These are phyloP conservation scores for Neobulgaria alba DNA, from an alignment of 2,329 filamentous ascomycete species.

Conservation along the genomic window DNA sequence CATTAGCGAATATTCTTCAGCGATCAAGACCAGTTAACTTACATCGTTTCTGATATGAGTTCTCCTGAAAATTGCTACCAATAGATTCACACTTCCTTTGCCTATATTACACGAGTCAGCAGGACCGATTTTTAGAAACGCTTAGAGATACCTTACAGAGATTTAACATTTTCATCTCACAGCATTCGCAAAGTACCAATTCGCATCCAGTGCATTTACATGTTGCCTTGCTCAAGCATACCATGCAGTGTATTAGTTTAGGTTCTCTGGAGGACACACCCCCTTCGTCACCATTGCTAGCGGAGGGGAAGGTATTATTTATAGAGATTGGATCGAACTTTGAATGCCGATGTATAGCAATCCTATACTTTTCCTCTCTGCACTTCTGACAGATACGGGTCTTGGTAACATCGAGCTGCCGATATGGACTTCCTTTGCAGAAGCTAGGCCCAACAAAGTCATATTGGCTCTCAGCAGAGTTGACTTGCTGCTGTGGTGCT, in stretches of 20 bases:
- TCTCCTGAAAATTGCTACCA: not conserved
- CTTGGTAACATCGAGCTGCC: not conserved
- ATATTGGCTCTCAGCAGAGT: too few relatives aligned
- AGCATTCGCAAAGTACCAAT: not conserved
- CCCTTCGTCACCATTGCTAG: not conserved
- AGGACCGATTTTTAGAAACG: not conserved
- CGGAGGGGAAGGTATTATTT: not conserved
- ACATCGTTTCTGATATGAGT: constrained; percentile 1
- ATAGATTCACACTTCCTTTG: not conserved
- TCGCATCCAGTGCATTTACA: not conserved
- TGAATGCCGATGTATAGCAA: not conserved
- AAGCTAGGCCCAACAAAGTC: not conserved
- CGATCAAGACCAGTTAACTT: not conserved
- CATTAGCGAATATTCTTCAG: not conserved
- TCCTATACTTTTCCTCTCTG: not conserved
- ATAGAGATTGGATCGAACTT: not conserved
- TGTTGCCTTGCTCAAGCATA: not conserved
- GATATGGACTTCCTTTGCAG: not conserved
- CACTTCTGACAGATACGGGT: not conserved
- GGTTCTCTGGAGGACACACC: too few relatives aligned
- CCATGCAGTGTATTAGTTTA: not conserved
- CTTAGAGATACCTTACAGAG: not conserved
- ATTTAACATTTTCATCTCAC: not conserved
- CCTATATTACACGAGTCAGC: not conserved
- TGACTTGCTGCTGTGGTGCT: too few relatives aligned